Base-by-base conservation (phyloP, 2,329 filamentous ascomycete species). In the Pseudopyrenochaeta lycopersici region DNA sequence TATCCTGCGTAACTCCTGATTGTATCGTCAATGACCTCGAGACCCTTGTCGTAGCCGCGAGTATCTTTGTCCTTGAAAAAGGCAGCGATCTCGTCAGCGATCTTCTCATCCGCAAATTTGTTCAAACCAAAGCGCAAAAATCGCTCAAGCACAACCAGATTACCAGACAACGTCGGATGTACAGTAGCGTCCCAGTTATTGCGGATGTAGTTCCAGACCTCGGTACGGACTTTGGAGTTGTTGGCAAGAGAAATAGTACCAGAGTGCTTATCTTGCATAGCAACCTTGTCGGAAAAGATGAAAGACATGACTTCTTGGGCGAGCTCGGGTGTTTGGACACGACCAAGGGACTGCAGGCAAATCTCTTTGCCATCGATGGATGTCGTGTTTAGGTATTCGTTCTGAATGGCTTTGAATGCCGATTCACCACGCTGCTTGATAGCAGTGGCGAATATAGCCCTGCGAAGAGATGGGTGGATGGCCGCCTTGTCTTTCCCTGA, bases 331-430 rank as follows among this genome's bases (percentile, higher is more conserved):
- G 91, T 86, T 65, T 89, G 88, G 17, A 90, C 87, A 33, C 88
- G 86, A 30, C 92, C 92, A 39, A 99, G 84, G 3, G 90, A 86
- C 32, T 85, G 81, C 2, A 98, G 84, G 62, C 87, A 90, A 60
- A 96, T 90, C 64, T 97, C 92, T 77, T 93, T 96, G 66, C 92
- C 93, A 68, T 98, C 95, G 32, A 97, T 88, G 7, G 92, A 91
- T 46, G 89, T 89, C 11, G 92, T 95, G 45, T 82, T 88, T 59
- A 87, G 83, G 83, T 91, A 98, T 74, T 97, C 93, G 49, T 91
- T 86, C 80, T 94, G 92, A 49, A 99, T 84, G 7, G 88, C 84
- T 23, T 90, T 84, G 62, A 86, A 89, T 48, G 92, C 91, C 14
- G 87, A 81, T 46, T 84, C 83, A 7, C 86, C 86, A 6, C 92